Evolutionary conservation across 1,139 yeast species (phyloP).

Genomic region (Yamadazyma aaseri): DNA sequence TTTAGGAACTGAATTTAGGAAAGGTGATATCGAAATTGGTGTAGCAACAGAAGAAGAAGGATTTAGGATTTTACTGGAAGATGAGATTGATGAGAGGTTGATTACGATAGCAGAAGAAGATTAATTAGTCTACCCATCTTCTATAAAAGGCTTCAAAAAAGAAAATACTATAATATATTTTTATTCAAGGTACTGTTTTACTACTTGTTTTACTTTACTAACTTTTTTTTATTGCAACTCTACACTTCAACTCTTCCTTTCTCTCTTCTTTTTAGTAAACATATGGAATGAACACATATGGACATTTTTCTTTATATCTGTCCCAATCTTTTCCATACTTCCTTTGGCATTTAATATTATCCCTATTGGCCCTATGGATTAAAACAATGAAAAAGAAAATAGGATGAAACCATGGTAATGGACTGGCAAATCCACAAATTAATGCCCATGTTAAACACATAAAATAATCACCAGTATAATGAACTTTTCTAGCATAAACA

Average conservation of each 20-base stretch:
- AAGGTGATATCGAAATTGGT: conserved; percentile 90
- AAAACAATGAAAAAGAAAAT: conserved; percentile 82
- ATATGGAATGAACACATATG: conserved; percentile 88
- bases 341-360: conserved; percentile 73
- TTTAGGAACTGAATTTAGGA: conserved; percentile 88
- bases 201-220: too few relatives aligned
- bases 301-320: conserved; percentile 80
- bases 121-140: too few relatives aligned
- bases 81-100: conserved; percentile 91
- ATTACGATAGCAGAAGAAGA: conserved; percentile 96
- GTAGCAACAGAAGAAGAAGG: conserved; percentile 67
- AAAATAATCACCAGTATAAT: conserved; percentile 91
- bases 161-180: neutral
- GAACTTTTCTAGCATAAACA: conserved; percentile 85
- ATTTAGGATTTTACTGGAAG: conserved; percentile 72
- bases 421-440: conserved; percentile 81
- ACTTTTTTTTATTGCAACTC: neutral
- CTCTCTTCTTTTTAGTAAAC: conserved; percentile 50
- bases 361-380: conserved; percentile 86
- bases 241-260: neutral
- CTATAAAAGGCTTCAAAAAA: too few relatives aligned
- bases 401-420: conserved; percentile 97
- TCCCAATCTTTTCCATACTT: conserved; percentile 97
- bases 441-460: conserved; percentile 92
- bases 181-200: too few relatives aligned